Base-by-base conservation (phyloP, 2,329 filamentous ascomycete genomes). In the Chaetomiaceae sp. region DNA sequence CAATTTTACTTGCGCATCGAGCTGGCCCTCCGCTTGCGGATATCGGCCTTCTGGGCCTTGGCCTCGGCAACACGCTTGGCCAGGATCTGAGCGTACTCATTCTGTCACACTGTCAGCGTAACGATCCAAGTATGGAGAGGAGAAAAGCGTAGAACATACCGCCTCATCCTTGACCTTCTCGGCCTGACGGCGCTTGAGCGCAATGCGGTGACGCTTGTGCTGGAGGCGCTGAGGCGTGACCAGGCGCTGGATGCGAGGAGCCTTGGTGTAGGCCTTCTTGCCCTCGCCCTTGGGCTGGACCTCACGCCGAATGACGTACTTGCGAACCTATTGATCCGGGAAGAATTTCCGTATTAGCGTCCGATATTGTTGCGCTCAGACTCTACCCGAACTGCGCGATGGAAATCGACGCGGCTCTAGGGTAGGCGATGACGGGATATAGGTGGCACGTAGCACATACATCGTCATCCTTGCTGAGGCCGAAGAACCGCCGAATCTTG, bases 401-500 rank as follows among this genome's bases (percentile, higher is more conserved):
- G 57, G 58, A 58, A 60, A 68, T 59, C 65, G 60, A 57, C 66
- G 69, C 69, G 73, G 70, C 56, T 62, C 68, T 67, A 65, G 78
- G 78, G 78, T 75, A 88, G 84, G 85, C 77, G 79, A 86, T 79
- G 80, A 84, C 73, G 73, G 73, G 68, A 67, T 73, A 68, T 68
- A 65, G 67, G 52, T 60, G 55, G 65, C 66, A 71, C 69, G 69
- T 66, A 71, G 67, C 71, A 89, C 87, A 83, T 86, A 97, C 91
- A 87, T 98, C 93, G 81, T 98, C 93, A 85, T 97, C 90, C 90
- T 97, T 97, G 87, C 85, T 91, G 83, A 98, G 87, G 79, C 88
- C 84, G 80, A 97, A 98, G 86, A 98, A 98, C 72, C 84, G 86
- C 75, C 91, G 88, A 78, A 98, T 97, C 89, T 97, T 98, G 79